Conservation (phyloP, 1,139 yeast genomes). For the Kodamaea alishanica region DNA sequence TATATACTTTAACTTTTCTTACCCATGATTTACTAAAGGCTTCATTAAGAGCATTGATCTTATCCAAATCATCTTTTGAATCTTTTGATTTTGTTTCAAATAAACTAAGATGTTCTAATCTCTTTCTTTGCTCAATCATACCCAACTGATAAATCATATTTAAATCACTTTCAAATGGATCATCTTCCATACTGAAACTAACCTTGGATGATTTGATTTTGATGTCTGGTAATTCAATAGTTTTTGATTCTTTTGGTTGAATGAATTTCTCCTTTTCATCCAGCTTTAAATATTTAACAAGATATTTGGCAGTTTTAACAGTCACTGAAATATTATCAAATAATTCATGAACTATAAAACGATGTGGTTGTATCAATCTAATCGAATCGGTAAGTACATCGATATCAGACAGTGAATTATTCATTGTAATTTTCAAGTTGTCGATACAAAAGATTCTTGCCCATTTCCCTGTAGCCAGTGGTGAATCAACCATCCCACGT, state of each 20-base stretch:
- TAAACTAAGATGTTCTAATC: conserved; percentile 54
- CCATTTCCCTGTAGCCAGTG: conserved; percentile 48
- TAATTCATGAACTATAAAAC: conserved; percentile 54
- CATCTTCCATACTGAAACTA: conserved; percentile 63
- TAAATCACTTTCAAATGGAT: conserved; percentile 80
- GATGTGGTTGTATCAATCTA: conserved; percentile 44
- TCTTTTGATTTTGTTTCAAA: conserved; percentile 38
- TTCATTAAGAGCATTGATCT: conserved; percentile 12
- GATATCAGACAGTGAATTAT: conserved; percentile 17
- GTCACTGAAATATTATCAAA: conserved; percentile 61
- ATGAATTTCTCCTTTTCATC: conserved; percentile 13
- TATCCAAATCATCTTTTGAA: conserved; percentile 6
- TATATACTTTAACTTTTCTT: conserved; percentile 49
- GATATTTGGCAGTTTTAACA: conserved; percentile 53
- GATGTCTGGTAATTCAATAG: conserved; percentile 52
- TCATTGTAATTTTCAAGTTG: conserved; percentile 21
- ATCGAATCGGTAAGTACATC: conserved; percentile 28
- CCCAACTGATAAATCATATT: conserved; percentile 78
- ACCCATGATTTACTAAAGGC: conserved; percentile 38
- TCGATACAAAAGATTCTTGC: conserved; percentile 47
- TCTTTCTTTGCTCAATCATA: conserved; percentile 59
- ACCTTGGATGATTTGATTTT: conserved; percentile 47
- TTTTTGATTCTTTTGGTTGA: conserved; percentile 34
- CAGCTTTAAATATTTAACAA: conserved; percentile 41
- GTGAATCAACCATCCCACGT: conserved; percentile 54